Evolutionary conservation across 257 asterid species (phyloP), one percentile per base, ranked within the genome.

Genomic region (Lycium ferocissimum): DNA sequence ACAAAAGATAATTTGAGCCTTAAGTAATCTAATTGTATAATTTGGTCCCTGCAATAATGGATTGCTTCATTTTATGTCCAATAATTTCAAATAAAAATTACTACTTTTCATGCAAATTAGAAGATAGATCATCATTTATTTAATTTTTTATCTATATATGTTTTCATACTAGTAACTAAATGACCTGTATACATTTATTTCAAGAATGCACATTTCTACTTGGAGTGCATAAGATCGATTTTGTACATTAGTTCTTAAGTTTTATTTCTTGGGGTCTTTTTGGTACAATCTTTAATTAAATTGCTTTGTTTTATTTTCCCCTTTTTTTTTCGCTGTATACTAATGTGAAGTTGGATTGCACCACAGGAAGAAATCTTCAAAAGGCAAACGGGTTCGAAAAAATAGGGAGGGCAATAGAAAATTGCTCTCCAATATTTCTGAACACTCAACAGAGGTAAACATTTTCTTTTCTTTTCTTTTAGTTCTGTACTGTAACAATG

Each of bases 341-440:
- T 65, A 26, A 65, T 65, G 72, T 65, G 18, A 3, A 9, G 69
- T 22, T 54, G 69, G 35, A 62, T 4, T 22, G 67, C 6, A 61
- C 11, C 40, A 47, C 63, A 76, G 82, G 63, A 76, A 76, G 47
- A 51, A 15, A 22, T 14, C 40, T 73, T 73, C 61, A 22, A 76
- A 51, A 76, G 82, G 82, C 15, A 51, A 76, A 76, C 3, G 63
- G 47, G 82, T 26, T 51, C 38, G 20, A 43, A 76, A 51, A 76
- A 76, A 14, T 76, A 22, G 9, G 26, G 81, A 76, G 14, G 45
- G 45, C 63, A 4, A 76, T 33, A 14, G 1, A 14, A 76, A 51
- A 76, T 12, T 51, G 20, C 82, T 76, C 47, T 14, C 47, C 20
- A 26, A 76, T 51, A 76, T 76, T 76, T 76, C 82, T 51, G 63